phyloP scores from a whole-genome alignment of 2,329 filamentous ascomycete species.

The Coniochaeta sp. region DNA sequence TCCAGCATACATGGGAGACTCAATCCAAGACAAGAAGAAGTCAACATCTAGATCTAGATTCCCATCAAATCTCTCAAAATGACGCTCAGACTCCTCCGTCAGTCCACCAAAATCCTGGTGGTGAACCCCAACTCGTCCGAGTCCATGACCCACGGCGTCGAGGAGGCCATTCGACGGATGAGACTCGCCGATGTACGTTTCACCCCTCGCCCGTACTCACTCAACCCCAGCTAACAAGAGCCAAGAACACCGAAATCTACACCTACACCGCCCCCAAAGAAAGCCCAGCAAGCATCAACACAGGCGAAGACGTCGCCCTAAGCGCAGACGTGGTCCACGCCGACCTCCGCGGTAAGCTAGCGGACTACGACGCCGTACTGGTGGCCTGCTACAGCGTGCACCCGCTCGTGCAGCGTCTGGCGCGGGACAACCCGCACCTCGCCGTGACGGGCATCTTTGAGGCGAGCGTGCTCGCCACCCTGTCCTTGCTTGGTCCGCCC shows the following conservation, averaged over 20 bases:
- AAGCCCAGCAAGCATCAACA: constrained; percentile 71
- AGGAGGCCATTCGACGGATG: constrained; percentile 37
- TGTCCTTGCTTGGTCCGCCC: constrained; percentile 41
- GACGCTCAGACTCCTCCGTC: constrained; percentile 20
- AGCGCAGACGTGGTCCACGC: constrained; percentile 58
- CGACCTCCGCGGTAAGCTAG: constrained; percentile 35
- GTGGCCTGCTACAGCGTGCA: constrained; percentile 87
- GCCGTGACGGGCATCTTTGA: constrained; percentile 82
- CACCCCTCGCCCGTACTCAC: neutral
- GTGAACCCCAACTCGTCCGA: constrained; percentile 74
- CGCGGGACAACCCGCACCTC: constrained; percentile 24
- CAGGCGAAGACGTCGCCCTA: constrained; percentile 57
- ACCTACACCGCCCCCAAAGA: constrained; percentile 59
- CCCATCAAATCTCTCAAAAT: constrained; percentile 11
- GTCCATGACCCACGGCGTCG: constrained; percentile 64
- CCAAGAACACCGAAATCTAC: constrained; percentile 44
- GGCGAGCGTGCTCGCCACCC: constrained; percentile 61
- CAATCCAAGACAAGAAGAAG: no score
- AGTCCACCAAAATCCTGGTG: constrained; percentile 51
- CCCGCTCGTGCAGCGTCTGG: constrained; percentile 60
- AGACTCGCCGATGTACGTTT: constrained; percentile 27
- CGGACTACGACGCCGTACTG: constrained; percentile 65
- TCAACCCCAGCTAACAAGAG: neutral
- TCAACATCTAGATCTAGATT: no score
- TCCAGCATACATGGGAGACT: no score